phyloP scores from a whole-genome alignment of 2,329 filamentous ascomycete species.

The Xylaria sp. region DNA sequence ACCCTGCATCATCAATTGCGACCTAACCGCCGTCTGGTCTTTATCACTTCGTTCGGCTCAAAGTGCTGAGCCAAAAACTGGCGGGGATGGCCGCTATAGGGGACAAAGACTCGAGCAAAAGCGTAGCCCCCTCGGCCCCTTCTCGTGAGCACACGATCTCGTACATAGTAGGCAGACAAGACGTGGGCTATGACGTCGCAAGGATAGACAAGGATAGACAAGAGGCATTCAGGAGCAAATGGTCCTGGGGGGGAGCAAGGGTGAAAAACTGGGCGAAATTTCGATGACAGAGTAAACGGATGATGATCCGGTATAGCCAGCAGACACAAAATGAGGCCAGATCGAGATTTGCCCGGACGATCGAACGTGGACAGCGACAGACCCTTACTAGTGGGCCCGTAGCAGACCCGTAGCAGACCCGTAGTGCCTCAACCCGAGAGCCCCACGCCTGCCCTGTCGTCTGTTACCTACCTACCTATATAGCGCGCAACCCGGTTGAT shows the following conservation, averaged over 20 bases:
- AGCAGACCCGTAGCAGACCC: not conserved
- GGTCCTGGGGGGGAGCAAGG: conserved; percentile 25
- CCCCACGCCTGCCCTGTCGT: not conserved
- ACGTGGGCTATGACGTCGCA: conserved; percentile 39
- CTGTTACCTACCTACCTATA: no score
- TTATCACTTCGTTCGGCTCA: conserved; percentile 1
- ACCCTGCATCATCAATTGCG: conserved; percentile 21
- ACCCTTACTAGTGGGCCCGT: conserved; percentile 9
- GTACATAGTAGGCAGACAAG: conserved; percentile 2
- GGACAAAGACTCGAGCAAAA: not conserved
- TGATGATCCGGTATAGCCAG: conserved; percentile 13
- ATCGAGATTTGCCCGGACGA: conserved; percentile 41
- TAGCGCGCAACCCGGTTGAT: conserved; percentile 10
- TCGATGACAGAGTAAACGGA: conserved; percentile 27
- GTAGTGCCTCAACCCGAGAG: not conserved
- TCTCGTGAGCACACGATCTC: not conserved
- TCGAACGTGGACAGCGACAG: conserved; percentile 32
- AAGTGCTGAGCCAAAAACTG: not conserved
- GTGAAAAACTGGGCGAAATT: conserved; percentile 17
- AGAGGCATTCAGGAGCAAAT: conserved; percentile 30
- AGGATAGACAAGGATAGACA: not conserved
- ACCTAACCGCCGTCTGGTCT: conserved; percentile 6
- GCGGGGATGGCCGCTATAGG: not conserved
- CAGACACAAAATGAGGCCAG: conserved; percentile 19
- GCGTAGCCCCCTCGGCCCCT: no score